Evolutionary conservation across 768 basidiomycete species (phyloP).

Genomic region (Panaeolus cyanescens): DNA sequence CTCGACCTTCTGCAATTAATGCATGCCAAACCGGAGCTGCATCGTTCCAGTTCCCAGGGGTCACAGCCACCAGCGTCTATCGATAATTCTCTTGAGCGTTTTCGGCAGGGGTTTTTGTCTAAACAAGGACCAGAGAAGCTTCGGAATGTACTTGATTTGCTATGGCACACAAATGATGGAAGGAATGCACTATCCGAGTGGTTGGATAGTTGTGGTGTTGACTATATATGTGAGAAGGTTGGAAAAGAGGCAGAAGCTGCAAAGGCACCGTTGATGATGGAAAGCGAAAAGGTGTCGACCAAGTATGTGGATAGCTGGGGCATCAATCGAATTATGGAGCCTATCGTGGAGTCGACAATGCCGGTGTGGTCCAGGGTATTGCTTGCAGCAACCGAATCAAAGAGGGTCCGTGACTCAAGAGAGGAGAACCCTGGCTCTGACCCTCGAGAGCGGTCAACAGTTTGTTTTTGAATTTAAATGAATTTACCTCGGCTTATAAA

Average conservation of each 20-base stretch:
- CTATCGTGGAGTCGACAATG: slow-evolving; percentile 8
- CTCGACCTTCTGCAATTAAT: no score
- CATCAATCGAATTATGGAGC: slow-evolving; percentile 19
- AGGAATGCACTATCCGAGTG: no score
- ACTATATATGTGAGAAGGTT: slow-evolving; percentile 15
- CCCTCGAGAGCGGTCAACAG: slow-evolving; percentile 4
- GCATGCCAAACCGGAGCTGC: no score
- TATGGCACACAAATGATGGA: no score
- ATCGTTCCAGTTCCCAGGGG: no score
- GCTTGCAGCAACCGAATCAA: slow-evolving; percentile 17
- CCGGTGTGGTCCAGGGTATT: slow-evolving; percentile 20
- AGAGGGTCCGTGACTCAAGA: neutral
- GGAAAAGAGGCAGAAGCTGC: slow-evolving; percentile 20
- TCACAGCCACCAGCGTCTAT: no score
- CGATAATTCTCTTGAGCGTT: no score
- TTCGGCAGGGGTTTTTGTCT: no score
- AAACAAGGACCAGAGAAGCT: no score
- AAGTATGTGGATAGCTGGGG: slow-evolving; percentile 21
- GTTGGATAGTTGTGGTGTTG: slow-evolving; percentile 13
- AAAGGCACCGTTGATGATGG: slow-evolving; percentile 20
- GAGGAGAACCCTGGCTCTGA: neutral
- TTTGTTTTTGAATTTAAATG: no score
- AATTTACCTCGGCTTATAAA: no score
- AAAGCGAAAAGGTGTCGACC: slow-evolving; percentile 13
- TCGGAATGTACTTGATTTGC: no score